Percentiles rank a stretch among this genome's conserved stretches.
Conservation (phyloP, 2,329 filamentous ascomycete genomes). For the Claviceps maximensis region DNA sequence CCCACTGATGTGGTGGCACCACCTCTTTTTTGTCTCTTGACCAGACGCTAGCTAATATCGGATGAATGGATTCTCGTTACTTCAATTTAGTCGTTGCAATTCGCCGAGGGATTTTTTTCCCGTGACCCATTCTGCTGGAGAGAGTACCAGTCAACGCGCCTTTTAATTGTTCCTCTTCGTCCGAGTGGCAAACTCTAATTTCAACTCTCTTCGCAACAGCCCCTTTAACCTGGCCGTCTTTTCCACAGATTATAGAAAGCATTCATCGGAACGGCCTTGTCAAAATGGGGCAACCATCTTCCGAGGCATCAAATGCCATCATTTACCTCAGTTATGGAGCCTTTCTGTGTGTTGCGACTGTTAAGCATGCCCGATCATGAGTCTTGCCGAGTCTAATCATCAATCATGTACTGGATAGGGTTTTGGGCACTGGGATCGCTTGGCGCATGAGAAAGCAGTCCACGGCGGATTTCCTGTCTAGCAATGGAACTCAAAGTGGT, state of each 20-base stretch:
- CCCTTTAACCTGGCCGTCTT: not conserved
- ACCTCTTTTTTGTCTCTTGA: not conserved
- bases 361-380: not conserved
- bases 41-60: not conserved
- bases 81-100: not conserved
- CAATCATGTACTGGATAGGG: constrained; percentile 25
- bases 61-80: not conserved
- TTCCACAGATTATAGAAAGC: not conserved
- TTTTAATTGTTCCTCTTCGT: not conserved
- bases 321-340: constrained; percentile 67
- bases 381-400: not conserved
- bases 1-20: not conserved
- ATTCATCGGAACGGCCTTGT: not conserved
- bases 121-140: not conserved
- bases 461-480: constrained; percentile 58
- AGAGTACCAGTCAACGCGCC: not conserved
- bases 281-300: constrained; percentile 62
- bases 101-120: not conserved
- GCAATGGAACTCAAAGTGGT: constrained; percentile 78
- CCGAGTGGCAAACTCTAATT: not conserved
- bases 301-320: constrained; percentile 66
- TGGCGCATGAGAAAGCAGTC: constrained; percentile 48
- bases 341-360: constrained; percentile 49
- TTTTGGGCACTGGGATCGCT: constrained; percentile 47
- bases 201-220: not conserved